A percentile compares a stretch with the other conserved stretches of the same genome.
phyloP scores from a whole-genome alignment of 2,329 filamentous ascomycete species.

The Thielaviopsis populi region DNA sequence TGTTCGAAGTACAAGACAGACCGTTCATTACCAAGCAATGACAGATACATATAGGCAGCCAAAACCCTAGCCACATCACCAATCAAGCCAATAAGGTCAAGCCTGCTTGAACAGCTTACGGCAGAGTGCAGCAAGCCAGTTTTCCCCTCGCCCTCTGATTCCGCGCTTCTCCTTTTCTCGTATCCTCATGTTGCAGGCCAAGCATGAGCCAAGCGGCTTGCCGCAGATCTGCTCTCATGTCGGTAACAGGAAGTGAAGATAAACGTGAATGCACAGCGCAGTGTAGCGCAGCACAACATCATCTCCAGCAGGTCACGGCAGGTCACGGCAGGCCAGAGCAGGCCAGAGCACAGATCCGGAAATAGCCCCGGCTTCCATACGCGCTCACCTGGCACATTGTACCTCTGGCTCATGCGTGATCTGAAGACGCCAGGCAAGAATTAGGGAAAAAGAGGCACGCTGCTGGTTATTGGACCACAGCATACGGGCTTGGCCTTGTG shows the following conservation, averaged over 20 bases:
- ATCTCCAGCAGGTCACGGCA: background rate
- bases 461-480: background rate
- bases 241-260: background rate
- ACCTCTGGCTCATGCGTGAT: background rate
- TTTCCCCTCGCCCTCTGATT: background rate
- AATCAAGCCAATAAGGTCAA: background rate
- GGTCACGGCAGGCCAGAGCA: no score
- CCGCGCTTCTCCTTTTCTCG: background rate
- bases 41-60: background rate
- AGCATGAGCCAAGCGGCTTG: background rate
- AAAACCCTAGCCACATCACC: background rate
- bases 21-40: background rate
- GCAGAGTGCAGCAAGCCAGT: background rate
- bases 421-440: background rate
- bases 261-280: background rate
- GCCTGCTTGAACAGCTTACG: background rate
- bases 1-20: background rate
- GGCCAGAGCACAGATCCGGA: background rate
- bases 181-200: background rate
- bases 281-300: background rate
- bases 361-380: background rate
- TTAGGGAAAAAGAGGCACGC: slow-evolving; percentile 3
- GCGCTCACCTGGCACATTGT: background rate
- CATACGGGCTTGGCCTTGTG: background rate
- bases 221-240: background rate